phyloP scores from a whole-genome alignment of 306 rosid genomes.

The Acacia crassicarpa region DNA sequence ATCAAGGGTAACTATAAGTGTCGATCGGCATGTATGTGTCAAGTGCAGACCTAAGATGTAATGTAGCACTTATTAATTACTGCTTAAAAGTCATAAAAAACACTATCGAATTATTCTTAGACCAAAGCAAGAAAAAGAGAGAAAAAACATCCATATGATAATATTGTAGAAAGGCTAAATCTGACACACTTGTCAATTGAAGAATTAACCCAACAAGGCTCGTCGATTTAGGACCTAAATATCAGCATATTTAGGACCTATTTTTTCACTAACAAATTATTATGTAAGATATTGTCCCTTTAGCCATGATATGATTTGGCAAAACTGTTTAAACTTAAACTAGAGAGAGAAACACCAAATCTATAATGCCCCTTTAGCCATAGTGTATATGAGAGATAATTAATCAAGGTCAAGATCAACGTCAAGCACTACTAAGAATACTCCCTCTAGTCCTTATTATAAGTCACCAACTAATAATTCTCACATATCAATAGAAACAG shows the following conservation, averaged over 20 bases:
- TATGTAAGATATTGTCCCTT: neutral
- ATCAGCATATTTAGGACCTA: neutral
- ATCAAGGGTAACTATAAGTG: neutral
- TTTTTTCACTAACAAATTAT: neutral
- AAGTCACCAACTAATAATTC: too few relatives aligned
- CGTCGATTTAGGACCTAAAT: neutral
- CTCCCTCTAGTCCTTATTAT: too few relatives aligned
- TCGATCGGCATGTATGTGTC: neutral
- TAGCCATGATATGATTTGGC: neutral
- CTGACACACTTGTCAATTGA: neutral
- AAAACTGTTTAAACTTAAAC: neutral
- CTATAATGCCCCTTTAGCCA: neutral
- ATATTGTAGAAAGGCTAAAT: neutral
- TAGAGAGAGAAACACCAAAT: neutral
- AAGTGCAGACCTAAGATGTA: neutral
- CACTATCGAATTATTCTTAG: neutral
- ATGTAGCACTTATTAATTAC: neutral
- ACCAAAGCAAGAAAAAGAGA: neutral
- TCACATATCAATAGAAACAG: too few relatives aligned
- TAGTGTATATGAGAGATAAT: neutral
- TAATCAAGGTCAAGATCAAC: neutral
- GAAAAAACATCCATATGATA: neutral
- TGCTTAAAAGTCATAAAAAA: neutral
- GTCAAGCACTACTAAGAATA: neutral
- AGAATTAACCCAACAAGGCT: neutral